Evolutionary conservation across 345 rosid genomes (phyloP), one percentile per base, ranked within the genome.

Genomic region (Arabidopsis arenosa): DNA sequence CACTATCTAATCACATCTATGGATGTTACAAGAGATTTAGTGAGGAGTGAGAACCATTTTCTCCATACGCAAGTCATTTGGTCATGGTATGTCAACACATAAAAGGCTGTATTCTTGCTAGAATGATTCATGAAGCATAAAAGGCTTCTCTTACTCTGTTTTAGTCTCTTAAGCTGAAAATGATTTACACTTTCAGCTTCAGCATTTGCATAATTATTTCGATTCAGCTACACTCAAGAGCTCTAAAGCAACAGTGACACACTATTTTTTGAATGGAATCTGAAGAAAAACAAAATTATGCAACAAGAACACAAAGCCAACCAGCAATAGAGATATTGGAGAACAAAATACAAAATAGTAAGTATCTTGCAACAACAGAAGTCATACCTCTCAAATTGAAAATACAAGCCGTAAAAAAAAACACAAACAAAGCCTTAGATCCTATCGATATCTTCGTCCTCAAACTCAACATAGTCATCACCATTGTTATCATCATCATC

Each of bases 361-460:
- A 52, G 55, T 68, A 60, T 6, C 75, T 37, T 59, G 57, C 23
- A 66, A 74, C 59, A 57, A 75, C 52, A 62, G 61, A 64, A 71
- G 68, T 30, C 47, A 41, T 9, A 32, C 3, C 75, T 70, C 66
- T 63, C 72, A 77, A 63, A 55, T 1, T 37, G 54, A 18, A 48
- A 71, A 57, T 69, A 77, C 70, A 76, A 69, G 70, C 66, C 41
- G 2, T 26, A 53, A 37, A 37, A 37, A 56, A 40, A 28, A 2
- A 28, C 17, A 44, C 39, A 73, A 36, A 32, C 43, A 71, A 74
- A 21, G 21, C 13, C 77, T 76, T 82, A 86, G 79, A 90, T 87
- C 83, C 86, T 90, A 80, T 90, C 91, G 5, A 88, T 88, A 77
- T 90, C 96, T 59, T 88, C 96, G 23, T 88, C 96, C 72, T 88